phyloP scores from a whole-genome alignment of 2,329 filamentous ascomycete species.

The Ceratocystis harringtonii region DNA sequence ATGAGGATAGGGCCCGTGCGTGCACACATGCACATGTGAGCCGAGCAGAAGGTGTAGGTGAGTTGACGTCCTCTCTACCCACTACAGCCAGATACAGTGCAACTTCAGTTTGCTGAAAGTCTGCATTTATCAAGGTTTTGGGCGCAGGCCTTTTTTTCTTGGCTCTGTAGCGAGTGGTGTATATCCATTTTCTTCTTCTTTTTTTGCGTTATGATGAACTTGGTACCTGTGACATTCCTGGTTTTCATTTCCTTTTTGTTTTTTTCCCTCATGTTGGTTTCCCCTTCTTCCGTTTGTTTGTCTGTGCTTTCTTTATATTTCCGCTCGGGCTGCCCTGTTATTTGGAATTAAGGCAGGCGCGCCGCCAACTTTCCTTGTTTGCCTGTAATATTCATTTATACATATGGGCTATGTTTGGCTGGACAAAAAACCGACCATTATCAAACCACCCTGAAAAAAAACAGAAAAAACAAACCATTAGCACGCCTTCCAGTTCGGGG shows the following conservation, averaged over 20 bases:
- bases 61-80: background rate
- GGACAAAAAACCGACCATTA: background rate
- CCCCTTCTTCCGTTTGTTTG: background rate
- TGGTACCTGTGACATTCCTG: background rate
- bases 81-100: background rate
- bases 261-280: background rate
- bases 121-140: background rate
- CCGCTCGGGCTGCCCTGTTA: background rate
- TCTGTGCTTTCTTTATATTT: background rate
- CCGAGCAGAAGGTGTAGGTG: background rate
- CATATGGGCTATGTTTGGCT: background rate
- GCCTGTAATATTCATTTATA: background rate
- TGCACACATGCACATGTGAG: background rate
- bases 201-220: background rate
- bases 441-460: background rate
- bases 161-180: background rate
- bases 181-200: background rate
- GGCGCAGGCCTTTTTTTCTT: background rate
- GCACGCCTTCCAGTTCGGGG: background rate
- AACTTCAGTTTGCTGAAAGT: background rate
- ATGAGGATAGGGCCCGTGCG: background rate
- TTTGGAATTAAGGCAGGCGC: background rate
- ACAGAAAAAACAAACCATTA: background rate
- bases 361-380: background rate
- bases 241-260: background rate